Evolutionary conservation across 495 filamentous ascomycete species (phyloP).

Genomic region (Annulohypoxylon stygium): DNA sequence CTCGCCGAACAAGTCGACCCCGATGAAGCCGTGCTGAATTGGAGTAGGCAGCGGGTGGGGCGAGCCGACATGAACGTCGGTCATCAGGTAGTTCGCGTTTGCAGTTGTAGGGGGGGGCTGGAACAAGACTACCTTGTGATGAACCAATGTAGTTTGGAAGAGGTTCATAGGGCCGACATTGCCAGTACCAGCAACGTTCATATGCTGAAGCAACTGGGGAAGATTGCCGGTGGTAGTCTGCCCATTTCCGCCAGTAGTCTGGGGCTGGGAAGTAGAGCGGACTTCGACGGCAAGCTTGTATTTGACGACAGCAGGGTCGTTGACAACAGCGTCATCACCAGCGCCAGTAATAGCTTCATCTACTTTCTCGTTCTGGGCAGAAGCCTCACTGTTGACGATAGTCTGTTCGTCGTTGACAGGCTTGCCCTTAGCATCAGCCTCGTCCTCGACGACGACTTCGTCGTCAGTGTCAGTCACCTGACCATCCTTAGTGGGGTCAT

Average conservation of each 20-base stretch:
- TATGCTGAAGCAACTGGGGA: no score
- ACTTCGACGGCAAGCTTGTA: neutral
- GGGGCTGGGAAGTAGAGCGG: neutral
- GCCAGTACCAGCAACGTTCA: no score
- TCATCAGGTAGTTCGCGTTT: neutral
- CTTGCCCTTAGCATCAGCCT: neutral
- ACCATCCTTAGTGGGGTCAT: neutral
- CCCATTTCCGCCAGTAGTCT: no score
- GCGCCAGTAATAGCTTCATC: neutral
- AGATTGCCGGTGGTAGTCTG: no score
- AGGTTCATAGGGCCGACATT: no score
- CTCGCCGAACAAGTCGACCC: neutral
- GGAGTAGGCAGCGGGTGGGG: neutral
- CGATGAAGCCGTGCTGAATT: neutral
- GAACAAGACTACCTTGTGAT: no score
- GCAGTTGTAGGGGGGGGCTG: no score
- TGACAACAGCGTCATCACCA: neutral
- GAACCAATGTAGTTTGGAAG: no score
- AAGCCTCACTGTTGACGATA: neutral
- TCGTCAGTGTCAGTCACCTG: neutral
- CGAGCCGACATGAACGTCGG: neutral
- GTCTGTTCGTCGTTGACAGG: neutral
- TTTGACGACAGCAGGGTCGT: neutral
- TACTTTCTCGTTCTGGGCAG: neutral
- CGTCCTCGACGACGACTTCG: neutral